Evolutionary conservation across 257 asterid genomes (phyloP).

Genomic region (Solanum pimpinellifolium): DNA sequence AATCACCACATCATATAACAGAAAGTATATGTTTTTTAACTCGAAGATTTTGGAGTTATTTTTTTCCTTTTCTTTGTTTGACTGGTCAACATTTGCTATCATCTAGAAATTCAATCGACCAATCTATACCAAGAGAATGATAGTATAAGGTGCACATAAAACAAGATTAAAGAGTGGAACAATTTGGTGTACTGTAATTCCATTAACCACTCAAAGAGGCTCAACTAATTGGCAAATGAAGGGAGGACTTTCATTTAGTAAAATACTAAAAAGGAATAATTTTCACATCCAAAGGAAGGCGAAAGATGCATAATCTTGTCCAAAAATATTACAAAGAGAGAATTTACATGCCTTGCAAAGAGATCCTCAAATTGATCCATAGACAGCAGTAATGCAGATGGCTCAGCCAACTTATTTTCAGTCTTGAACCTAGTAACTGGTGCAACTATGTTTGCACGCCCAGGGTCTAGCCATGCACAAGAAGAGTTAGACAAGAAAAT

Average conservation of each 20-base stretch:
- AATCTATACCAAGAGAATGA: not conserved
- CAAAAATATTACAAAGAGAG: not conserved
- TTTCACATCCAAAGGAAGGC: not conserved
- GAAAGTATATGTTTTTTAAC: not conserved
- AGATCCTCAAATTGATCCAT: constrained; percentile 65
- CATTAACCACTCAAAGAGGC: not conserved
- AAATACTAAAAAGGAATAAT: not conserved
- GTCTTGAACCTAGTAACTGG: constrained; percentile 54
- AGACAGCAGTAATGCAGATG: constrained; percentile 61
- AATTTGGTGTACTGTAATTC: not conserved
- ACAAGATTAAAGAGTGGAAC: not conserved
- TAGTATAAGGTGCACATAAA: not conserved
- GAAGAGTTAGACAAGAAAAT: constrained; percentile 6
- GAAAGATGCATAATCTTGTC: not conserved
- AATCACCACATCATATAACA: not conserved
- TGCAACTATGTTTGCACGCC: constrained; percentile 75
- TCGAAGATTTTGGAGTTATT: not conserved
- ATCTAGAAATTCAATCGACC: not conserved
- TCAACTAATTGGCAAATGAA: not conserved
- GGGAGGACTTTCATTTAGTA: not conserved
- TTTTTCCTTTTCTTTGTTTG: not conserved
- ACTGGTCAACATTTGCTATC: not conserved
- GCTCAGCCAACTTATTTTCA: constrained; percentile 35
- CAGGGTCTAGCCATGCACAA: constrained; percentile 57
- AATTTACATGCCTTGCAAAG: constrained; percentile 51